Conservation (phyloP, 345 rosid genomes). For the Lepidium africanum region DNA sequence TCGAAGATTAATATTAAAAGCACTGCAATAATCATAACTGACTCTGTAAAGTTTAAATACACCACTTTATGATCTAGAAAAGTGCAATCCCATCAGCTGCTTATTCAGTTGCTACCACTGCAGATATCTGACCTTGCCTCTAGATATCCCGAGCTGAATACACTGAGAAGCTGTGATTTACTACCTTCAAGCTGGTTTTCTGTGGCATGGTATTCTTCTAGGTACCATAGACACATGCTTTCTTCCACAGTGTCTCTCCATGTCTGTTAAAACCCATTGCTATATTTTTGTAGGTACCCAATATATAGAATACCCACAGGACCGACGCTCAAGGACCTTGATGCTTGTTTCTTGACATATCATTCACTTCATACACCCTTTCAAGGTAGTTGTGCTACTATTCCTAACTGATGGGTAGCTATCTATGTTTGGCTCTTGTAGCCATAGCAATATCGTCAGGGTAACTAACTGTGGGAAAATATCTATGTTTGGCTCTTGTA, state of each 20-base stretch:
- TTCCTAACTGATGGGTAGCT: not conserved
- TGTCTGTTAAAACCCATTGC: not conserved
- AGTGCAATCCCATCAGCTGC: not conserved
- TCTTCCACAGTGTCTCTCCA: not conserved
- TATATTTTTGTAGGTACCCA: constrained; percentile 54
- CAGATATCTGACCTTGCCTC: constrained; percentile 69
- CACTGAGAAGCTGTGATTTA: constrained; percentile 66
- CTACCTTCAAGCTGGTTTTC: constrained; percentile 81
- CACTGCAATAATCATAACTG: not conserved
- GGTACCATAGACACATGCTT: not conserved
- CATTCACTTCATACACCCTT: constrained; percentile 61
- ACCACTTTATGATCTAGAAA: not conserved
- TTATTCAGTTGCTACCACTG: not conserved
- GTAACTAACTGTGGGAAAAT: not conserved
- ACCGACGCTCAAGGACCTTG: constrained; percentile 75
- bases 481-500: constrained; percentile 10
- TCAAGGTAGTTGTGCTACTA: constrained; percentile 33
- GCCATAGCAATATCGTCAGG: not conserved
- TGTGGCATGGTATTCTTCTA: constrained; percentile 67
- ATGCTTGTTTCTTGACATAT: constrained; percentile 90
- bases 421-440: constrained; percentile 8
- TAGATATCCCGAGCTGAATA: constrained; percentile 55
- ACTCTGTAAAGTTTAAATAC: not conserved
- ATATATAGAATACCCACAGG: constrained; percentile 93
- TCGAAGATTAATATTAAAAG: not conserved